phyloP scores from a whole-genome alignment of 169 alveolate species.

The Neospora caninum region DNA sequence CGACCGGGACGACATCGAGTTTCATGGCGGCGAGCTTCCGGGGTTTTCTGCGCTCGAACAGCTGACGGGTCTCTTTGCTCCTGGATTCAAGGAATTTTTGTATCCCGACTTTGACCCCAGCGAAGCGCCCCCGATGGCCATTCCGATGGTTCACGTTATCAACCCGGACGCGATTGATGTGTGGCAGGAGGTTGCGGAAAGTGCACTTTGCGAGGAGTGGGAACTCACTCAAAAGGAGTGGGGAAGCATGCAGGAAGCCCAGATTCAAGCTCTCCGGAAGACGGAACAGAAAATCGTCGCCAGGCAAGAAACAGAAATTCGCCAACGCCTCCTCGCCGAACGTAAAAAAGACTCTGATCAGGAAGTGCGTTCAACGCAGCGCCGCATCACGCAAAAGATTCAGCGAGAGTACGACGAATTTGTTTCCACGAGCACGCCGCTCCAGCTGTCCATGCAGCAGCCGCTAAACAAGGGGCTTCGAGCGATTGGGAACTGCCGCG shows the following conservation, averaged over 20 bases:
- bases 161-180: neutral
- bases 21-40: neutral
- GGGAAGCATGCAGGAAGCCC: neutral
- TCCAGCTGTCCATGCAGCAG: neutral
- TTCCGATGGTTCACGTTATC: neutral
- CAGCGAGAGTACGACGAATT: neutral
- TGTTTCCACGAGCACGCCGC: neutral
- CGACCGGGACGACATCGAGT: neutral
- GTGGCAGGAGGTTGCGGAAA: neutral
- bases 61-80: neutral
- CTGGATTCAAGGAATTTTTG: neutral
- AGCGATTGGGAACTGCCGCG: slow-evolving; percentile 21
- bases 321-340: neutral
- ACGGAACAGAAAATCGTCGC: neutral
- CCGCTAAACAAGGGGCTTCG: neutral
- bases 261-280: neutral
- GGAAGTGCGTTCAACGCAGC: neutral
- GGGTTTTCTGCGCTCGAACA: neutral
- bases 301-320: neutral
- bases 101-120: neutral
- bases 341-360: neutral
- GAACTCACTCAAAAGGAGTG: neutral
- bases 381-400: neutral
- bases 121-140: neutral
- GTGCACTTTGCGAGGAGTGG: neutral